Evolutionary conservation across 2,329 filamentous ascomycete species (phyloP), one percentile per base, ranked within the genome.

Genomic region (Ceratocystis huliohia): DNA sequence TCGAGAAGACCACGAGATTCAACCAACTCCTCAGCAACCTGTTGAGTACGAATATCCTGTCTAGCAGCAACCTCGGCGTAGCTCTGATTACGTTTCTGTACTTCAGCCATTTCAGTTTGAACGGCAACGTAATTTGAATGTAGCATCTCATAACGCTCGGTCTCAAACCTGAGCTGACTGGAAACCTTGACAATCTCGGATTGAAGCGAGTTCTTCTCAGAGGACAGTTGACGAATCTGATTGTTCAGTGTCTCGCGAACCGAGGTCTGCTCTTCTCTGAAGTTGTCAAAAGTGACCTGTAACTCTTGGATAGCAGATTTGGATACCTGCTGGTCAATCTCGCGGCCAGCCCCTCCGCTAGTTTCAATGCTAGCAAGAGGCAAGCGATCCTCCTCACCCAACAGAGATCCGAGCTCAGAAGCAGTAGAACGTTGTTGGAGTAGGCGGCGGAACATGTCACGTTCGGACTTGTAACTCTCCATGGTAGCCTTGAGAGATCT

Each of bases 371-470:
- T 86, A 67, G 78, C 78, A 65, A 86, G 76, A 37, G 84, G 80
- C 64, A 80, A 78, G 46, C 82, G 79, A 41, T 88, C 77, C 20
- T 88, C 89, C 71, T 87, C 85, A 1, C 88, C 89, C 72, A 95
- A 86, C 63, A 86, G 80, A 1, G 86, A 86, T 17, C 83, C 81
- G 53, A 88, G 79, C 68, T 91, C 87, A 13, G 78, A 80, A 74
- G 83, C 73, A 73, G 82, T 72, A 73, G 80, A 74, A 77, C 86
- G 75, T 69, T 94, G 89, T 70, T 93, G 89, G 37, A 96, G 83
- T 79, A 97, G 92, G 64, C 92, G 91, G 25, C 93, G 87, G 86
- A 96, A 97, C 84, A 96, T 96, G 74, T 99, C 93, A 69, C 94
- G 87, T 77, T 99, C 94, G 72, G 91, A 90, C 74, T 94, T 91